Evolutionary conservation across 148 eudicot species (phyloP).

Genomic region (Spergularia marina): DNA sequence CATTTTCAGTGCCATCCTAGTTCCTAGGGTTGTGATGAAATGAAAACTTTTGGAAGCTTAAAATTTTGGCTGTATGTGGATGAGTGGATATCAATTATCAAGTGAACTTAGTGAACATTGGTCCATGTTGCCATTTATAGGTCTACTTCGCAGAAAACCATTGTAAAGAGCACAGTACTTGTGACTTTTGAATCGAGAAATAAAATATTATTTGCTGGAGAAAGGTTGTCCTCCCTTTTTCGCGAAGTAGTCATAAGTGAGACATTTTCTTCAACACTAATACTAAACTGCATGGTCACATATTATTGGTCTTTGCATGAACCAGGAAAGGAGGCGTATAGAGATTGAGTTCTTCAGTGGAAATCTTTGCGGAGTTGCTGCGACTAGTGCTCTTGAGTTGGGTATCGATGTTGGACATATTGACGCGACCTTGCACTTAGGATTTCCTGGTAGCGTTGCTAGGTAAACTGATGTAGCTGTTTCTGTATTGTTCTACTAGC

Average conservation of each 20-base stretch:
- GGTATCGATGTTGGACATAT: conserved; percentile 96
- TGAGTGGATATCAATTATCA: neutral
- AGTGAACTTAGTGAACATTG: no score
- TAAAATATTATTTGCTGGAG: no score
- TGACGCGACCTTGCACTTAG: conserved; percentile 92
- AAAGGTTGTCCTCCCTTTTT: no score
- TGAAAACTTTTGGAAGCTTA: neutral
- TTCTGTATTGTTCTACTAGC: conserved; percentile 18
- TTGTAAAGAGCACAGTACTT: no score
- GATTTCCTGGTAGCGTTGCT: conserved; percentile 96
- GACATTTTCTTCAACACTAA: no score
- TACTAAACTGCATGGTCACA: neutral
- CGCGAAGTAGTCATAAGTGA: no score
- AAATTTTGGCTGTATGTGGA: neutral
- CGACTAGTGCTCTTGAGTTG: conserved; percentile 95
- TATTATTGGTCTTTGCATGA: conserved; percentile 25
- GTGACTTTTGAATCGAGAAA: no score
- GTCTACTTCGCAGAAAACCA: neutral
- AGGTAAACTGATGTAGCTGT: conserved; percentile 47
- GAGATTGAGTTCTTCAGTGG: conserved; percentile 78
- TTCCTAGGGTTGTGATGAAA: neutral
- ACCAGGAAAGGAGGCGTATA: conserved; percentile 84
- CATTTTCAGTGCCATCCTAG: neutral
- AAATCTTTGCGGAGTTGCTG: conserved; percentile 80
- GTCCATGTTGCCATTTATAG: neutral